Evolutionary conservation across 73 alveolate genomes (phyloP), one percentile per base, ranked within the genome.

Genomic region (Paramecium caudatum): DNA sequence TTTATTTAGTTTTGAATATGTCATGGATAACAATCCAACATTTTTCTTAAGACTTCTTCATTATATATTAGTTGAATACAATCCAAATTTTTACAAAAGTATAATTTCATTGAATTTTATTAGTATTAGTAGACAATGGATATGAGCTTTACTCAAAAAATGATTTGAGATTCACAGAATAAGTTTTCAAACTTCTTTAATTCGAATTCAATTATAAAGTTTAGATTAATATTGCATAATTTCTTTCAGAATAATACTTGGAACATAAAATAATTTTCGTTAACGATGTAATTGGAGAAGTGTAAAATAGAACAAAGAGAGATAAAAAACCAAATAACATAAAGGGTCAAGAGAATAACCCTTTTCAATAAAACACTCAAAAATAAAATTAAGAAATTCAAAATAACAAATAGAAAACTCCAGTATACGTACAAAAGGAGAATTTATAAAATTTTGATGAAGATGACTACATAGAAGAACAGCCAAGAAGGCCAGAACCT

Each of bases 161-260:
- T 55, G 80, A 55, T 19, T 55, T 55, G 43, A 55, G 80, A 55
- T 74, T 74, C 5, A 37, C 30, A 27, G 88, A 74, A 74, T 74
- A 74, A 41, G 88, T 74, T 13, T 74, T 41, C 88, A 74, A 74
- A 74, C 21, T 41, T 45, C 30, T 43, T 23, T 27, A 36, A 21
- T 27, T 27, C 19, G 88, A 74, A 74, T 74, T 74, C 43, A 74
- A 74, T 27, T 74, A 74, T 74, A 74, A 74, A 45, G 30, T 68
- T 9, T 37, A 15, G 21, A 37, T 74, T 21, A 74, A 74, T 74
- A 74, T 74, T 4, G 39, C 69, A 17, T 45, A 74, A 74, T 74
- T 74, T 45, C 45, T 74, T 3, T 74, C 88, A 41, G 88, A 74
- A 15, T 47, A 36, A 37, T 74, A 74, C 32, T 74, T 74, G 32